phyloP scores from a whole-genome alignment of 306 rosid species.

The Vicia villosa region DNA sequence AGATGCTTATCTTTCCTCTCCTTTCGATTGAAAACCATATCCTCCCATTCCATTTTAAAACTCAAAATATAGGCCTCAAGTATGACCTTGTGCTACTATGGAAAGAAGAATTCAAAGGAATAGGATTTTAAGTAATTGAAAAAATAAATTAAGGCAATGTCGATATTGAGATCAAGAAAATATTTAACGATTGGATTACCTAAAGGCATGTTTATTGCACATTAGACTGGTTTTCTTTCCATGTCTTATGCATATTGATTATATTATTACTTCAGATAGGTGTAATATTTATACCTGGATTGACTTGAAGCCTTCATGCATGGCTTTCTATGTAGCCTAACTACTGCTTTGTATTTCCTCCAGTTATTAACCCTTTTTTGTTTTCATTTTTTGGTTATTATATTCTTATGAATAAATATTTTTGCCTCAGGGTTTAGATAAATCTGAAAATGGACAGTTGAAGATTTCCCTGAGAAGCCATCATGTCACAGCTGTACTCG shows the following conservation, averaged over 20 bases:
- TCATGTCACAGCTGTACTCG: constrained; percentile 76
- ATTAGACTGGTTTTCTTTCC: constrained; percentile 14
- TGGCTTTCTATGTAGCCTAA: constrained; percentile 20
- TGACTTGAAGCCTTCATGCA: constrained; percentile 22
- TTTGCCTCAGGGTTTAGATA: constrained; percentile 66
- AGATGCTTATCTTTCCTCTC: constrained; percentile 11
- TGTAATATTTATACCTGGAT: constrained; percentile 11
- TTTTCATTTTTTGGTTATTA: background rate
- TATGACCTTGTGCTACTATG: constrained; percentile 7
- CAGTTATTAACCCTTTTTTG: constrained; percentile 1
- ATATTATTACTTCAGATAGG: background rate
- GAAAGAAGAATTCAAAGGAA: constrained; percentile 24
- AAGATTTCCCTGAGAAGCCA: constrained; percentile 72
- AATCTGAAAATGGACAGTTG: constrained; percentile 71
- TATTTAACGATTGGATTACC: constrained; percentile 3
- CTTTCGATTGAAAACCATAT: constrained; percentile 4
- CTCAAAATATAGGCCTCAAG: constrained; percentile 6
- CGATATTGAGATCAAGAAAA: background rate
- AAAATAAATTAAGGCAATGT: constrained; percentile 4
- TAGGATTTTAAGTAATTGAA: background rate
- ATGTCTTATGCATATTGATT: constrained; percentile 16
- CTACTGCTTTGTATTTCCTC: constrained; percentile 6
- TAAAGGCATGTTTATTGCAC: constrained; percentile 23
- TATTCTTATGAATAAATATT: constrained; percentile 23
- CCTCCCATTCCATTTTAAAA: constrained; percentile 4